Evolutionary conservation across 371 early-diverging fungal species (phyloP), one percentile per base, ranked within the genome.

Genomic region (Smittium mucronatum): DNA sequence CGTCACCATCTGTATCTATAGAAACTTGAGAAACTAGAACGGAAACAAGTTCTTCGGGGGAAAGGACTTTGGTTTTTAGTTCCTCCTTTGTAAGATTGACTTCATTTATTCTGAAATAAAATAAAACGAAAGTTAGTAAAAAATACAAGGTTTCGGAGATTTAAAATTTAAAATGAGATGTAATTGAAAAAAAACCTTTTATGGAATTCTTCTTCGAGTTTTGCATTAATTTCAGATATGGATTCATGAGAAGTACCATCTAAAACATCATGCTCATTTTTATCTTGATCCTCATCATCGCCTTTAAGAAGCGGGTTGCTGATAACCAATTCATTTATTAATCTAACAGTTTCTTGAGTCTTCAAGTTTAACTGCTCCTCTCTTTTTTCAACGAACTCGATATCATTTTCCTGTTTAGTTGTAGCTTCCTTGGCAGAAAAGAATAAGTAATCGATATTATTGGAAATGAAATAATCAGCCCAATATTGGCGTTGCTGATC

Each of bases 381-480:
- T 73, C 72, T 64, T 66, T 67, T 0, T 74, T 64, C 29, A 33
- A 76, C 74, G 58, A 69, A 72, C 36, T 74, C 79, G 28, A 72
- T 73, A 58, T 76, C 75, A 25, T 74, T 70, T 64, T 75, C 73
- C 47, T 75, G 71, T 69, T 81, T 78, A 60, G 82, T 61, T 86
- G 83, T 65, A 86, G 72, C 58, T 77, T 85, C 64, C 89, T 89
- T 72, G 34, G 93, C 98, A 21, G 96, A 95, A 78, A 95, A 98
- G 81, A 95, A 98, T 47, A 88, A 84, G 71, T 89, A 94, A 57
- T 83, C 78, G 67, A 97, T 91, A 16, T 87, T 88, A 64, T 90
- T 75, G 21, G 75, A 36, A 58, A 90, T 88, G 79, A 97, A 93
- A 72, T 91, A 90, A 70, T 91, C 90, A 0, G 95, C 96, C 98